These are phyloP conservation scores for Trametes villosa DNA, from an alignment of 768 basidiomycete genomes.

Conservation along the genomic window DNA sequence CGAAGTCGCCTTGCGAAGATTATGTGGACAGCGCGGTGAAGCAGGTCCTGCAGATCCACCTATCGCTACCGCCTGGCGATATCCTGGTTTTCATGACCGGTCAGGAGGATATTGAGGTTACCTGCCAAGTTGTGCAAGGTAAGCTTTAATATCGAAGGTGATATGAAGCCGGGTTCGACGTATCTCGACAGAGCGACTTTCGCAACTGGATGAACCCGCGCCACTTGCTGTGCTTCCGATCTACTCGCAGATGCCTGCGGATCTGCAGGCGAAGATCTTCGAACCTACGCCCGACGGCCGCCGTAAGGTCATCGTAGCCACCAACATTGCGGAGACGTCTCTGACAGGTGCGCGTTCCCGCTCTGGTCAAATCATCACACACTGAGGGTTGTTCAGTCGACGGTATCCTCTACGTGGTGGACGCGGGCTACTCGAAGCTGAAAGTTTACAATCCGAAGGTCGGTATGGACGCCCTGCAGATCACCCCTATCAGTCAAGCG, in stretches of 20 bases:
- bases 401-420: conserved; percentile 96
- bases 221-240: conserved; percentile 93
- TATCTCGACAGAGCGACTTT: conserved; percentile 74
- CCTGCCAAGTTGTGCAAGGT: conserved; percentile 94
- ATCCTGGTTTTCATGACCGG: conserved; percentile 99
- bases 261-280: conserved; percentile 97
- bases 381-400: conserved; percentile 64
- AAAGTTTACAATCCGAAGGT: conserved; percentile 99
- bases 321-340: conserved; percentile 98
- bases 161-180: background rate
- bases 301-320: conserved; percentile 96
- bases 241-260: conserved; percentile 99
- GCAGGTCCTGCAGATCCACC: conserved; percentile 95
- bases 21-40: conserved; percentile 99
- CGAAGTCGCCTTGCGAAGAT: conserved; percentile 98
- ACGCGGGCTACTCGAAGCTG: conserved; percentile 95
- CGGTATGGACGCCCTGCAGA: conserved; percentile 99
- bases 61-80: conserved; percentile 91
- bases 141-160: conserved; percentile 22
- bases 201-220: conserved; percentile 89
- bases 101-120: conserved; percentile 98
- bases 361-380: no score
- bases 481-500: conserved; percentile 98
- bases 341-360: conserved; percentile 67
- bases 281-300: conserved; percentile 92